These are phyloP conservation scores for Casaregolazyma lundiana DNA, from an alignment of 1,139 yeast genomes.

Conservation along the genomic window DNA sequence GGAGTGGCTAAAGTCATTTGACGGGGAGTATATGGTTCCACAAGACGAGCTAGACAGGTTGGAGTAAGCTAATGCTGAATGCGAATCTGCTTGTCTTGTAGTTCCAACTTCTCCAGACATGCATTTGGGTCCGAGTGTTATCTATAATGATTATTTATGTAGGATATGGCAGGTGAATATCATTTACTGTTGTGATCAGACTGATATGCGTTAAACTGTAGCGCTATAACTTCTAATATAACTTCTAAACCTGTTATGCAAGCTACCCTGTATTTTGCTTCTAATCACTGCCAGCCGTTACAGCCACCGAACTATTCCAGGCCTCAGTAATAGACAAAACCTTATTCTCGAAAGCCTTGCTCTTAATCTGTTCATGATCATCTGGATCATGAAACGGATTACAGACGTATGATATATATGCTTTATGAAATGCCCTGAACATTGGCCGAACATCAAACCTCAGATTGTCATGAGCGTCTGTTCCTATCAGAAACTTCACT, in stretches of 20 bases:
- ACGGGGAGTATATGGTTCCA: neutral
- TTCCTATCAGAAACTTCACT: constrained; percentile 37
- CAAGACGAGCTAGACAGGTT: neutral
- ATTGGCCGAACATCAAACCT: constrained; percentile 27
- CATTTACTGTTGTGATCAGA: too few relatives aligned
- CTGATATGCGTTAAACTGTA: too few relatives aligned
- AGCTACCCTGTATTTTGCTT: neutral
- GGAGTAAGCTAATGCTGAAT: neutral
- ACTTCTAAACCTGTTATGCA: neutral
- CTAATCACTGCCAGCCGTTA: neutral
- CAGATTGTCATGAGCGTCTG: constrained; percentile 30
- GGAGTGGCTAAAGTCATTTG: neutral
- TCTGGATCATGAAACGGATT: constrained; percentile 35
- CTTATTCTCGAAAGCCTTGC: constrained; percentile 27
- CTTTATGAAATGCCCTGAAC: constrained; percentile 32
- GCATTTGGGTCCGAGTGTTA: too few relatives aligned
- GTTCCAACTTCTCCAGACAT: too few relatives aligned
- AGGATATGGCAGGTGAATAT: too few relatives aligned
- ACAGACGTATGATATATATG: constrained; percentile 35
- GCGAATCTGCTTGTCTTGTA: too few relatives aligned
- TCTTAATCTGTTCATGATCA: constrained; percentile 24
- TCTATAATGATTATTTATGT: too few relatives aligned
- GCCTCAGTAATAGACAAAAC: constrained; percentile 24
- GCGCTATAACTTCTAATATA: too few relatives aligned
- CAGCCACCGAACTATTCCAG: constrained; percentile 19